These are phyloP conservation scores for Solanum sitiens DNA, from an alignment of 257 asterid species.

Conservation along the genomic window DNA sequence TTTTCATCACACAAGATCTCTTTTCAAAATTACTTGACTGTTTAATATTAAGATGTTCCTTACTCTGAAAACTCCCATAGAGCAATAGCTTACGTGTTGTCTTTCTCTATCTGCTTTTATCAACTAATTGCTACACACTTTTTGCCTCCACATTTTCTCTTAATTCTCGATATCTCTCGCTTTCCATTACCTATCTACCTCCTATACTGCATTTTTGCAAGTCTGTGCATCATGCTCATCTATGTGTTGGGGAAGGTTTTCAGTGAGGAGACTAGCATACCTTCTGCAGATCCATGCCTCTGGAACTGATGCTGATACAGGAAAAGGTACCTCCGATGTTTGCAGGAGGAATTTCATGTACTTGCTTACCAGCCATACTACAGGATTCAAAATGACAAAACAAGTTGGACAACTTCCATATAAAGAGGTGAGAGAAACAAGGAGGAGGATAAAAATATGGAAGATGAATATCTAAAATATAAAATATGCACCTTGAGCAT, in stretches of 20 bases:
- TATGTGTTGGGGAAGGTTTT: not conserved
- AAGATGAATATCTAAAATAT: not conserved
- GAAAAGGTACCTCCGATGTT: conserved; percentile 76
- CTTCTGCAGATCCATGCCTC: conserved; percentile 91
- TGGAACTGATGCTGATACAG: conserved; percentile 80
- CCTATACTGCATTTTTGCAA: not conserved
- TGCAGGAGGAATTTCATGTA: conserved; percentile 77
- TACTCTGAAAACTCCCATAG: not conserved
- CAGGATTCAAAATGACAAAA: conserved; percentile 4
- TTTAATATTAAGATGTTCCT: not conserved
- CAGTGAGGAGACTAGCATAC: conserved; percentile 26
- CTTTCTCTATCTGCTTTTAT: not conserved
- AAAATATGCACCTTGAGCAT: conserved; percentile 60
- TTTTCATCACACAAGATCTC: not conserved
- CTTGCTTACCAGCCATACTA: conserved; percentile 98
- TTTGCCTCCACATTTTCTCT: not conserved
- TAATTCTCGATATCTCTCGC: not conserved
- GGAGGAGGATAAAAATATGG: not conserved
- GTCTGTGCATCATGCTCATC: not conserved
- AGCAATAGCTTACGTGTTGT: not conserved
- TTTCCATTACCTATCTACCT: not conserved
- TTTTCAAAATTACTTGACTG: not conserved
- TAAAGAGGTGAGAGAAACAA: not conserved
- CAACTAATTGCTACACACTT: not conserved
- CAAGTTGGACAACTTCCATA: not conserved